phyloP scores from a whole-genome alignment of 148 eudicot genomes.

The Polygonum aviculare region DNA sequence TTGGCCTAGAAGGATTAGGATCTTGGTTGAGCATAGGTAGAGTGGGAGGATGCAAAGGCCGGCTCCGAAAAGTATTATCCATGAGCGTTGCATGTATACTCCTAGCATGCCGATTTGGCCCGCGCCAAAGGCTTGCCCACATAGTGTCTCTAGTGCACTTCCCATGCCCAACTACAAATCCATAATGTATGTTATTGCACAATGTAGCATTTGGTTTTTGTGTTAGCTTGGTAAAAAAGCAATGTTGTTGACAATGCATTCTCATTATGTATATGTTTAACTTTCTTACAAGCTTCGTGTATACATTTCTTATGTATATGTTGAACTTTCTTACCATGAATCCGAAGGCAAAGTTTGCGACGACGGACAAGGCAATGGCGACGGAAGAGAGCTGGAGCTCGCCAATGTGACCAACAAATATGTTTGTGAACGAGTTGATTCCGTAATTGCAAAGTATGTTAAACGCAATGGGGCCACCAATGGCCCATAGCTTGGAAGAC shows the following conservation, averaged over 20 bases:
- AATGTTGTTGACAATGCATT: background rate
- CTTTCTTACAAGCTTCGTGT: too few relatives aligned
- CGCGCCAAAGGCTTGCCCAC: constrained; percentile 95
- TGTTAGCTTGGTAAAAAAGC: background rate
- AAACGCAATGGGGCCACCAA: constrained; percentile 88
- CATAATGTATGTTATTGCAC: background rate
- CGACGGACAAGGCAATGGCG: constrained; percentile 77
- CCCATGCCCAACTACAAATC: constrained; percentile 76
- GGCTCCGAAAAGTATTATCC: constrained; percentile 57
- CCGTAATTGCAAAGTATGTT: constrained; percentile 93
- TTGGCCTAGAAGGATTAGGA: constrained; percentile 69
- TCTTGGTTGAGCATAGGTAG: constrained; percentile 52
- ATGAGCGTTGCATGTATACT: constrained; percentile 89
- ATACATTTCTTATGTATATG: too few relatives aligned
- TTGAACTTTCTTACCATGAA: constrained; percentile 49
- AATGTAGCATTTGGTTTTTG: background rate
- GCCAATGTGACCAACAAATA: constrained; percentile 90
- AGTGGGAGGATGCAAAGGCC: constrained; percentile 58
- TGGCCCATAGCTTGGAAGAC: constrained; percentile 59
- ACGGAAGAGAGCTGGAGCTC: constrained; percentile 86
- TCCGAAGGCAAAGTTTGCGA: constrained; percentile 77
- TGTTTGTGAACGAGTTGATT: constrained; percentile 73
- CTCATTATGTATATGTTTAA: too few relatives aligned
- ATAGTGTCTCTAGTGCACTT: constrained; percentile 87
- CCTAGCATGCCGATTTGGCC: constrained; percentile 84